A percentile compares a stretch with the other conserved stretches of the same genome.
These are phyloP conservation scores for Zygoascus biomembranicola DNA, from an alignment of 805 yeast species.

Conservation along the genomic window DNA sequence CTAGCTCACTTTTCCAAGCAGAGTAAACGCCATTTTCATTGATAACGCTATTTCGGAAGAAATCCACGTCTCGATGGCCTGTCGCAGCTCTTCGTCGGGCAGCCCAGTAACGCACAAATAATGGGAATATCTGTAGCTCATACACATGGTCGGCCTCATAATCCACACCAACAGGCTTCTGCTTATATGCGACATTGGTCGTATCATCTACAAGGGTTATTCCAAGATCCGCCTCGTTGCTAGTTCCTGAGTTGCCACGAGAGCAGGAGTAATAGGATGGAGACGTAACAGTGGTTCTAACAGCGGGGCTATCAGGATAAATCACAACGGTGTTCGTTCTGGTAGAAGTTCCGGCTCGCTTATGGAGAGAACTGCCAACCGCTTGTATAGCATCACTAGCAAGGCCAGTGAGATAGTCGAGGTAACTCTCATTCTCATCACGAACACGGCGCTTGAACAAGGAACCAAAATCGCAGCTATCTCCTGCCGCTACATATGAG, in stretches of 20 bases:
- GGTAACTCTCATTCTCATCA: neutral
- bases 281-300: neutral
- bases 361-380: neutral
- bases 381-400: neutral
- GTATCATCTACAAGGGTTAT: no score
- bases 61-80: neutral
- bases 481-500: neutral
- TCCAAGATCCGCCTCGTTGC: neutral
- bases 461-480: neutral
- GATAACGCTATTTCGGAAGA: neutral
- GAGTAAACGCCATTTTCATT: neutral
- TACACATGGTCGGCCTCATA: neutral
- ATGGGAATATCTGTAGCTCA: neutral
- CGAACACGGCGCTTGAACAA: neutral
- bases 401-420: neutral
- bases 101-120: neutral
- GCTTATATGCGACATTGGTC: neutral
- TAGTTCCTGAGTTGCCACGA: neutral
- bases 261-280: neutral
- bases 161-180: neutral
- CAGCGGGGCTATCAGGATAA: no score
- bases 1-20: neutral
- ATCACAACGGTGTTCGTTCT: no score
- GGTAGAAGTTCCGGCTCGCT: no score
- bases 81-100: neutral